Conservation (phyloP, 164 flowering plant species). For the Berberis vulgaris region DNA sequence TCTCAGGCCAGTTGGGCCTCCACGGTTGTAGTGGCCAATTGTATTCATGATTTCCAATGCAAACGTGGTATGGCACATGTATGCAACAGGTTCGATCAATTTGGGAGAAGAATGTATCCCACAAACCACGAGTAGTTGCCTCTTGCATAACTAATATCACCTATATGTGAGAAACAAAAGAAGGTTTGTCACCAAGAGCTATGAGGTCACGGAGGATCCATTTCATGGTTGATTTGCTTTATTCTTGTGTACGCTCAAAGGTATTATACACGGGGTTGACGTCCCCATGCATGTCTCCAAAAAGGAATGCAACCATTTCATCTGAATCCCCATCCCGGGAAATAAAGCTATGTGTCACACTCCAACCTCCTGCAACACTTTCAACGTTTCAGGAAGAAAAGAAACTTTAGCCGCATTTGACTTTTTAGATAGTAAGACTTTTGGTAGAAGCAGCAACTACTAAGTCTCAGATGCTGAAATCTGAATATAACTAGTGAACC, state of each 20-base stretch:
- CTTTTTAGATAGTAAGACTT: background rate
- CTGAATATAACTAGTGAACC: too few relatives aligned
- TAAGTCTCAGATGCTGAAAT: too few relatives aligned
- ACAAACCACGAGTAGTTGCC: constrained; percentile 91
- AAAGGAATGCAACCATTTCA: constrained; percentile 76
- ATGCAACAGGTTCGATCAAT: constrained; percentile 85
- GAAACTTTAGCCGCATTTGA: background rate
- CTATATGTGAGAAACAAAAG: constrained; percentile 79
- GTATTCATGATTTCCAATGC: constrained; percentile 97
- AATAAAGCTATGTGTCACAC: constrained; percentile 52
- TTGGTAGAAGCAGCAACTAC: background rate
- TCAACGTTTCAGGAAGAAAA: constrained; percentile 57
- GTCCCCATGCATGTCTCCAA: constrained; percentile 98
- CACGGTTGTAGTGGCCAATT: constrained; percentile 94
- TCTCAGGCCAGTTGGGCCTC: constrained; percentile 75
- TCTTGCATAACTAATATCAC: constrained; percentile 96
- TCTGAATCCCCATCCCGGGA: constrained; percentile 48
- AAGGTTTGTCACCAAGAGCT: constrained; percentile 76
- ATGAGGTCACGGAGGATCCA: constrained; percentile 89
- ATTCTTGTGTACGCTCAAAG: constrained; percentile 76
- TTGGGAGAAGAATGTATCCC: constrained; percentile 88
- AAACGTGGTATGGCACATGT: constrained; percentile 81
- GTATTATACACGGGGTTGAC: constrained; percentile 61
- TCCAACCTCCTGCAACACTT: constrained; percentile 82
- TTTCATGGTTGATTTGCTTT: constrained; percentile 72